Conservation (phyloP, 192 early-diverging fungal species). For the Backusella psychrophila region DNA sequence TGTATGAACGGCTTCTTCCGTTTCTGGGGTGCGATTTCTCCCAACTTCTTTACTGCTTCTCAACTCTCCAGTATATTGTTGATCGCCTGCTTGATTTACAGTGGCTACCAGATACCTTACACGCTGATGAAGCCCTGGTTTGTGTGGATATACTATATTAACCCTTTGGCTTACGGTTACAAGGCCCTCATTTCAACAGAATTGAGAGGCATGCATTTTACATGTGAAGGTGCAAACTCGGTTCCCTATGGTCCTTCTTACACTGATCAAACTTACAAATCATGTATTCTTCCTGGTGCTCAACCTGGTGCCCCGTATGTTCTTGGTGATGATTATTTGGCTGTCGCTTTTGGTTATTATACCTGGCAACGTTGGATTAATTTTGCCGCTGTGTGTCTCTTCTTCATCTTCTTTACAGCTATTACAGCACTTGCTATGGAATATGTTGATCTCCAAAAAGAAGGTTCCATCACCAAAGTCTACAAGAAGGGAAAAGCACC, state of each 20-base stretch:
- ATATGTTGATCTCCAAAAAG: constrained; percentile 59
- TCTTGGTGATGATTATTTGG: constrained; percentile 52
- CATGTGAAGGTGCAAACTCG: constrained; percentile 20
- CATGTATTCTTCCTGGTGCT: constrained; percentile 59
- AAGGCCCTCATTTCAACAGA: constrained; percentile 72
- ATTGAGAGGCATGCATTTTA: constrained; percentile 39
- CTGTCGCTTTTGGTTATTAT: constrained; percentile 46
- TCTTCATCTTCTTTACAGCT: constrained; percentile 40
- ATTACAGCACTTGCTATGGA: constrained; percentile 55
- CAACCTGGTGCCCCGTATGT: constrained; percentile 46
- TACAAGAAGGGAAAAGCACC: constrained; percentile 41
- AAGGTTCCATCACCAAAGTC: constrained; percentile 50
- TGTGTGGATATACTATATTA: constrained; percentile 61
- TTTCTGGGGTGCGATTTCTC: constrained; percentile 48
- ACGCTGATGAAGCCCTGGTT: constrained; percentile 60
- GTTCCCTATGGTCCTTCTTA: constrained; percentile 53
- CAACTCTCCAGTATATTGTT: constrained; percentile 53
- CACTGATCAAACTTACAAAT: constrained; percentile 42
- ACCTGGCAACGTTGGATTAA: constrained; percentile 50
- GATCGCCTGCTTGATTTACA: constrained; percentile 54
- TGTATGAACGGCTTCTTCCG: constrained; percentile 61
- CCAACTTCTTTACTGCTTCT: constrained; percentile 52
- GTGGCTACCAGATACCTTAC: constrained; percentile 63
- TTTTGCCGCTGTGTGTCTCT: constrained; percentile 40
- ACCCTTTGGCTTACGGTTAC: constrained; percentile 69